Evolutionary conservation across 495 filamentous ascomycete species (phyloP), one percentile per base, ranked within the genome.

Genomic region (Penicillium simplicissimum): DNA sequence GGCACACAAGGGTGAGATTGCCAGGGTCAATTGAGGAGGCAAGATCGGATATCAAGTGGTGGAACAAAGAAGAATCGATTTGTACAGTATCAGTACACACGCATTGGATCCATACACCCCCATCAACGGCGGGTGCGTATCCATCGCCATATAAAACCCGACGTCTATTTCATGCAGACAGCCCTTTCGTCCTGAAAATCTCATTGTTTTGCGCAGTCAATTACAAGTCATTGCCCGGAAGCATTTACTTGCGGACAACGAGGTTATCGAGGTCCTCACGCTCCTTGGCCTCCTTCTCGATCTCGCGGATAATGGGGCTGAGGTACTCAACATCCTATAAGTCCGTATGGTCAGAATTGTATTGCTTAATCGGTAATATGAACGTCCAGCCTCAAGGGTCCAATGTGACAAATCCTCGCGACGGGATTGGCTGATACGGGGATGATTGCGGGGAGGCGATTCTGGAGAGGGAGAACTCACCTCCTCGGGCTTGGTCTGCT

Each of bases 221-320:
- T 62, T 57, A 59, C 57, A 58, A 61, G 58, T 51, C 55, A 54
- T 36, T 25, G 17, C 51, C 8, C 25, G 58, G 21, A 36, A 25
- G 37, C 28, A 40, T 73, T 75, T 76, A 78, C 66, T 74, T 73
- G 78, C 83, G 87, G 70, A 94, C 73, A 58, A 87, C 79, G 82
- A 97, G 82, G 64, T 87, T 84, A 76, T 98, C 93, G 67, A 98
- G 79, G 67, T 93, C 91, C 51, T 81, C 81, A 69, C 88, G 84
- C 83, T 98, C 95, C 72, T 85, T 86, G 60, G 77, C 74, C 83
- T 96, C 93, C 65, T 88, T 84, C 79, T 92, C 85, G 73, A 96
- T 87, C 79, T 93, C 88, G 66, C 83, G 79, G 76, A 96, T 92
- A 74, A 95, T 88, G 38, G 87, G 88, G 66, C 83, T 81, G 21